A percentile compares a stretch with the other conserved stretches of the same genome.
These are phyloP conservation scores for Corrigiola litoralis DNA, from an alignment of 179 eudicot genomes.

Conservation along the genomic window DNA sequence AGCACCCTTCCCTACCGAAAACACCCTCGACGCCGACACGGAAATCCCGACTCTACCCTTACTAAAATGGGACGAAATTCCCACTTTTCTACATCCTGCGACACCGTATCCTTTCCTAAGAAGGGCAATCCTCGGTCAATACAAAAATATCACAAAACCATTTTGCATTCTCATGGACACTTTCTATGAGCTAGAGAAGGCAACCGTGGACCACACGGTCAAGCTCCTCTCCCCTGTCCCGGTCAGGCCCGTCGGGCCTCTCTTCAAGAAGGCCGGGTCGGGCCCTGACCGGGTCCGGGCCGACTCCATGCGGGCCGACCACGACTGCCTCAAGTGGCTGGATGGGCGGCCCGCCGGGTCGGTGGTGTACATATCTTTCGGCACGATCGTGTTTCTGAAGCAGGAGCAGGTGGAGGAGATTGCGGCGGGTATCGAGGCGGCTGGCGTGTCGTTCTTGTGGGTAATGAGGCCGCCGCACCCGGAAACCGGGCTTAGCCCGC, in stretches of 20 bases:
- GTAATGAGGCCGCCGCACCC: slow-evolving; percentile 60
- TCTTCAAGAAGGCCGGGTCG: slow-evolving; percentile 31
- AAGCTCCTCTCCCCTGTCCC: slow-evolving; percentile 26
- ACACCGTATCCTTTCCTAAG: slow-evolving; percentile 53
- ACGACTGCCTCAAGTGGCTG: slow-evolving; percentile 49
- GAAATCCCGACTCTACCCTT: slow-evolving; percentile 56
- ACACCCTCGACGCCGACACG: slow-evolving; percentile 40
- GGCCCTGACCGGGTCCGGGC: slow-evolving; percentile 34
- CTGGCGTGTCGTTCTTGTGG: slow-evolving; percentile 71
- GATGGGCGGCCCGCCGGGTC: slow-evolving; percentile 44
- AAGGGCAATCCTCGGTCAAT: slow-evolving; percentile 65
- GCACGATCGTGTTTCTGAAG: slow-evolving; percentile 55
- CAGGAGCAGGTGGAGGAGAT: slow-evolving; percentile 71
- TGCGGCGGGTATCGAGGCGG: slow-evolving; percentile 48
- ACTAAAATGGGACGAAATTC: slow-evolving; percentile 69
- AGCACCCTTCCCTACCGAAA: slow-evolving; percentile 56
- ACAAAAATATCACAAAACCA: slow-evolving; percentile 48
- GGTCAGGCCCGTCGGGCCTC: slow-evolving; percentile 65
- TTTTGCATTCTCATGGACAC: slow-evolving; percentile 67
- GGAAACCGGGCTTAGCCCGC: slow-evolving; percentile 10
- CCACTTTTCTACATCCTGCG: slow-evolving; percentile 65
- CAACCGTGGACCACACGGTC: slow-evolving; percentile 40
- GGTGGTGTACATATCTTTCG: slow-evolving; percentile 74
- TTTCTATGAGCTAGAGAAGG: slow-evolving; percentile 64
- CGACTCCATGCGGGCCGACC: slow-evolving; percentile 46